These are phyloP conservation scores for Talaromyces nanjingensis DNA, from an alignment of 495 filamentous ascomycete genomes.

Conservation along the genomic window DNA sequence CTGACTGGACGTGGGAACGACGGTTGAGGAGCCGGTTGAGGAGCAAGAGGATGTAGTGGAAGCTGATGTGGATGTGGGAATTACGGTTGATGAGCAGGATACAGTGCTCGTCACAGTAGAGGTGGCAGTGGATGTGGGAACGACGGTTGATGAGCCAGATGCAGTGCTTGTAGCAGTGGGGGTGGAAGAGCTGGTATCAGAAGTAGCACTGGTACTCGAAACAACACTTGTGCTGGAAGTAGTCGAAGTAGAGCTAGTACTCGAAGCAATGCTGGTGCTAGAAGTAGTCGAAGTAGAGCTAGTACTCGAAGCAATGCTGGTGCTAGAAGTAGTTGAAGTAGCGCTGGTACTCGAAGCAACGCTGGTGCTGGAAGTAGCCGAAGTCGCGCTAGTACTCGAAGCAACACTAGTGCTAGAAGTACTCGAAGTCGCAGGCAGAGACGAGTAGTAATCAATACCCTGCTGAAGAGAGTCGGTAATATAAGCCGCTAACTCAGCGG, in stretches of 20 bases:
- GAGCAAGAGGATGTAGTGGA: neutral
- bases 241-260: neutral
- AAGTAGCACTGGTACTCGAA: neutral
- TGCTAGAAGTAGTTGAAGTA: neutral
- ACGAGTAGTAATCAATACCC: constrained; percentile 3
- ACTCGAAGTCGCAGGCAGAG: neutral
- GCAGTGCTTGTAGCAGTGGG: neutral
- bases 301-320: neutral
- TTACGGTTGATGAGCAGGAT: neutral
- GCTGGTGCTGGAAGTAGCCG: neutral
- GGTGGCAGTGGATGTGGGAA: neutral
- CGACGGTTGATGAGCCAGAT: neutral
- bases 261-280: neutral
- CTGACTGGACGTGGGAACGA: neutral
- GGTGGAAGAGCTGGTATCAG: neutral
- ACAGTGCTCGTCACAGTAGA: neutral
- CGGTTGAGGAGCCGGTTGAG: neutral
- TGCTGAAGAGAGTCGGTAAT: neutral
- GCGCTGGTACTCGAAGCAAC: neutral
- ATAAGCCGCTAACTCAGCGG: neutral
- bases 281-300: neutral
- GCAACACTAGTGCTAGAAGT: neutral
- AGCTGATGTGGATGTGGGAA: neutral
- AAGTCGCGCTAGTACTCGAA: neutral
- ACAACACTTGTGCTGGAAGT: neutral